A percentile compares a stretch with the other conserved stretches of the same genome.
Conservation (phyloP, 148 eudicot species). For the Amaranthus cruentus region DNA sequence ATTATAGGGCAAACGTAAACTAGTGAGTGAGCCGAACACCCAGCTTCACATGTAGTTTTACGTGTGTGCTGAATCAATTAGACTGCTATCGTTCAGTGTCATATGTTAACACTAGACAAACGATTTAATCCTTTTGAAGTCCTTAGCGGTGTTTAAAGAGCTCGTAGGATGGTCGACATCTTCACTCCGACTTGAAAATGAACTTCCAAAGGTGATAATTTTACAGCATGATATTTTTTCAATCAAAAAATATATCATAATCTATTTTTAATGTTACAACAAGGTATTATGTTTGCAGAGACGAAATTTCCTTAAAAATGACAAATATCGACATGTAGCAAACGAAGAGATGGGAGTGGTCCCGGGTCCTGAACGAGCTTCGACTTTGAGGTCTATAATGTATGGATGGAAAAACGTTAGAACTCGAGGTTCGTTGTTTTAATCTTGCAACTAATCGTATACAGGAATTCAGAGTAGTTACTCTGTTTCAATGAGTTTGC, state of each 20-base stretch:
- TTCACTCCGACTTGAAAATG: constrained; percentile 52
- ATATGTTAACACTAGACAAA: neutral
- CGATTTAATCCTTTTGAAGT: constrained; percentile 6
- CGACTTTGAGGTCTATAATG: constrained; percentile 25
- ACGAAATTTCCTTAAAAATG: constrained; percentile 37
- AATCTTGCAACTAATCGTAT: neutral
- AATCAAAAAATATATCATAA: too few species aligned
- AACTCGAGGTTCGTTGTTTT: constrained; percentile 59
- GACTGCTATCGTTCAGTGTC: too few species aligned
- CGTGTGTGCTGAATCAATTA: too few species aligned
- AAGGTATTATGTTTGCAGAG: constrained; percentile 30
- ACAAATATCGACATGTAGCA: constrained; percentile 61
- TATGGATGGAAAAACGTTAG: constrained; percentile 29
- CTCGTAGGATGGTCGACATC: constrained; percentile 96
- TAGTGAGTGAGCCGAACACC: too few species aligned
- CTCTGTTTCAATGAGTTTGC: neutral
- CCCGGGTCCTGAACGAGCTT: constrained; percentile 22
- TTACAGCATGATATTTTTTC: too few species aligned
- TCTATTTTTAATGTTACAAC: neutral
- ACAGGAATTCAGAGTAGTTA: neutral
- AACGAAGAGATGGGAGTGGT: constrained; percentile 39
- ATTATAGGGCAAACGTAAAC: neutral
- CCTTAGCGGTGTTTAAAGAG: constrained; percentile 51
- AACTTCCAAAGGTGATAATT: constrained; percentile 72
- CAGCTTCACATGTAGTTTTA: too few species aligned